These are phyloP conservation scores for Neohortaea acidophila DNA, from an alignment of 495 filamentous ascomycete genomes.

Conservation along the genomic window DNA sequence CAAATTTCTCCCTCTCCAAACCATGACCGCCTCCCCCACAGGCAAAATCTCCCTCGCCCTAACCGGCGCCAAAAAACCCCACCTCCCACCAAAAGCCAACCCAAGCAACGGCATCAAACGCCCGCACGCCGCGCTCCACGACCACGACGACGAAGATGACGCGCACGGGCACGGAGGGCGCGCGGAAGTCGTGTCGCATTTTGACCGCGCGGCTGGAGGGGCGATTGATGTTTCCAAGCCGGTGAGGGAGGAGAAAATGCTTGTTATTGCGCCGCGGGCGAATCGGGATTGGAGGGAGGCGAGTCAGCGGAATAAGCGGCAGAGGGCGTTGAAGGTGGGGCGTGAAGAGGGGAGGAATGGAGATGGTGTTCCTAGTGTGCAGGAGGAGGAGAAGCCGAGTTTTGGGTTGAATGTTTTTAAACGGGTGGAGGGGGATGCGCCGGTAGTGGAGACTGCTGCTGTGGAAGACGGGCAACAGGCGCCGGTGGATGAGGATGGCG, in stretches of 20 bases:
- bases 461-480: neutral
- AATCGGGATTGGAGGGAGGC: conserved; percentile 64
- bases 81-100: neutral
- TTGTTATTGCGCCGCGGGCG: conserved; percentile 50
- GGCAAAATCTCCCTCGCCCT: conserved; percentile 17
- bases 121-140: conserved; percentile 20
- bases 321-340: conserved; percentile 30
- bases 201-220: conserved; percentile 42
- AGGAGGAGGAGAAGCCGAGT: conserved; percentile 10
- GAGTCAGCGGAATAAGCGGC: conserved; percentile 32
- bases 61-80: conserved; percentile 5
- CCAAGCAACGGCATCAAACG: conserved; percentile 16
- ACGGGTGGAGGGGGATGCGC: neutral
- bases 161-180: too few relatives aligned
- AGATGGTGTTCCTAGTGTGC: conserved; percentile 5
- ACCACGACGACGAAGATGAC: conserved; percentile 34
- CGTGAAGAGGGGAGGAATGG: neutral
- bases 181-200: conserved; percentile 42
- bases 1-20: neutral
- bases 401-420: conserved; percentile 12
- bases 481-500: neutral
- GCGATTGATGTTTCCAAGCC: conserved; percentile 27
- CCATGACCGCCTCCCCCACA: neutral
- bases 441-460: neutral
- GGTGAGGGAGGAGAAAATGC: conserved; percentile 29